A percentile compares a stretch with the other conserved stretches of the same genome.
Evolutionary conservation across 1,139 yeast species (phyloP).

Genomic region (Arxiozyma slooffiae): DNA sequence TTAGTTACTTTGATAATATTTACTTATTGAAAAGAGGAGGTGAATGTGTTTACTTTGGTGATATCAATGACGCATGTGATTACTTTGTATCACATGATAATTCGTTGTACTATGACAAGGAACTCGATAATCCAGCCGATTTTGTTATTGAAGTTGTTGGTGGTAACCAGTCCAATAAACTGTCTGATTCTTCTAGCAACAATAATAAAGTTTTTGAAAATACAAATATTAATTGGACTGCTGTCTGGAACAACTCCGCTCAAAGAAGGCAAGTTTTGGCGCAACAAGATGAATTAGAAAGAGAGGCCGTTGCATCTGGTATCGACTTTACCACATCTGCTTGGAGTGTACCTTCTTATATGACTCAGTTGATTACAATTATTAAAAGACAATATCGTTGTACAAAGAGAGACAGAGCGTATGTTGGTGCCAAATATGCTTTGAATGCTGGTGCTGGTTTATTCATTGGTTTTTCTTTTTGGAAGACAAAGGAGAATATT

Average conservation of each 20-base stretch:
- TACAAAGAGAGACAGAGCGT: slow-evolving; percentile 38
- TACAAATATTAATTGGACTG: slow-evolving; percentile 37
- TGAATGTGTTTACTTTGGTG: slow-evolving; percentile 37
- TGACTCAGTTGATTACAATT: slow-evolving; percentile 27
- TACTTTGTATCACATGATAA: slow-evolving; percentile 29
- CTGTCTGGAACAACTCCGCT: slow-evolving; percentile 37
- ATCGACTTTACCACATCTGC: slow-evolving; percentile 29
- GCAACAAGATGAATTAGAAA: slow-evolving; percentile 25
- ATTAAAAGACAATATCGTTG: slow-evolving; percentile 30
- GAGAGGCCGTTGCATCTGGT: slow-evolving; percentile 13
- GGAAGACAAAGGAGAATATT: slow-evolving; percentile 41
- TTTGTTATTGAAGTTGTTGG: slow-evolving; percentile 50
- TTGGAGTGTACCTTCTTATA: slow-evolving; percentile 27
- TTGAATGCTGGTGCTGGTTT: slow-evolving; percentile 39
- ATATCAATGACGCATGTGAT: slow-evolving; percentile 34
- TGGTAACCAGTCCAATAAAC: slow-evolving; percentile 7
- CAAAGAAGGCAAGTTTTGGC: slow-evolving; percentile 23
- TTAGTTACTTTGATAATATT: slow-evolving; percentile 36
- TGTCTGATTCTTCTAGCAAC: slow-evolving; percentile 3
- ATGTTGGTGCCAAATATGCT: slow-evolving; percentile 35
- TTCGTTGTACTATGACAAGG: slow-evolving; percentile 13
- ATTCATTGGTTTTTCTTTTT: slow-evolving; percentile 49
- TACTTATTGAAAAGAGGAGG: slow-evolving; percentile 36
- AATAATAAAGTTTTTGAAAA: slow-evolving; percentile 40
- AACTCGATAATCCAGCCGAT: slow-evolving; percentile 49